phyloP scores from a whole-genome alignment of 2,329 filamentous ascomycete species.

The Venturiaceae sp. region DNA sequence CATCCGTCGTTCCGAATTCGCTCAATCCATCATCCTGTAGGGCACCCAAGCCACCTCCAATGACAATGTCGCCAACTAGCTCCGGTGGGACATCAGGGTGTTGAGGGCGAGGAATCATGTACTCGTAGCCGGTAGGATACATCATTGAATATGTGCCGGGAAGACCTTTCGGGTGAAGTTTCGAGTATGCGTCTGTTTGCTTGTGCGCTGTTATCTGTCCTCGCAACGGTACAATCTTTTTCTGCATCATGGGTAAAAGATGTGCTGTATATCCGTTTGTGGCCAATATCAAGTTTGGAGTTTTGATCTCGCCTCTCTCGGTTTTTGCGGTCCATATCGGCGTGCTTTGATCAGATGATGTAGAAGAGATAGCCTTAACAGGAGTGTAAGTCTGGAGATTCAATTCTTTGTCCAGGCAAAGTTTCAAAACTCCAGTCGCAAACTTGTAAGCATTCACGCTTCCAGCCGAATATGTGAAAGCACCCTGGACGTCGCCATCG shows the following conservation, averaged over 20 bases:
- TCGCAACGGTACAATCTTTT: conserved; percentile 66
- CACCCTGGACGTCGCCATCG: conserved; percentile 35
- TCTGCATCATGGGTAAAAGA: conserved; percentile 58
- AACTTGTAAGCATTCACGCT: conserved; percentile 80
- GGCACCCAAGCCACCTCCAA: conserved; percentile 58
- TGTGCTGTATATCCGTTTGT: conserved; percentile 79
- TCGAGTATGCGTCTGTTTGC: conserved; percentile 37
- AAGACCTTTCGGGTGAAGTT: conserved; percentile 27
- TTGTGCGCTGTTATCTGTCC: conserved; percentile 62
- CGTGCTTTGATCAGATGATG: background rate
- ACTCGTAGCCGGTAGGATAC: conserved; percentile 46
- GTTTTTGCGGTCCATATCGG: conserved; percentile 43
- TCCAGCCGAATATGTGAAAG: conserved; percentile 57
- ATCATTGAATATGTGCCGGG: conserved; percentile 55
- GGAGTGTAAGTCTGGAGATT: conserved; percentile 70
- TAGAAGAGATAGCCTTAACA: conserved; percentile 30
- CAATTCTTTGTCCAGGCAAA: conserved; percentile 43
- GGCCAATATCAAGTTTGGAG: conserved; percentile 60
- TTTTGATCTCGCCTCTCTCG: conserved; percentile 53
- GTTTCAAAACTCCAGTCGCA: conserved; percentile 56
- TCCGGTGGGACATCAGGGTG: conserved; percentile 23
- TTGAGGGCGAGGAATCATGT: conserved; percentile 57
- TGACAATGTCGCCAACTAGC: conserved; percentile 50
- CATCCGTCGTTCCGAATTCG: conserved; percentile 50
- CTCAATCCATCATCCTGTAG: conserved; percentile 21